Evolutionary conservation across 2,329 filamentous ascomycete species (phyloP), one percentile per base, ranked within the genome.

Genomic region (Verruconis gallopava): DNA sequence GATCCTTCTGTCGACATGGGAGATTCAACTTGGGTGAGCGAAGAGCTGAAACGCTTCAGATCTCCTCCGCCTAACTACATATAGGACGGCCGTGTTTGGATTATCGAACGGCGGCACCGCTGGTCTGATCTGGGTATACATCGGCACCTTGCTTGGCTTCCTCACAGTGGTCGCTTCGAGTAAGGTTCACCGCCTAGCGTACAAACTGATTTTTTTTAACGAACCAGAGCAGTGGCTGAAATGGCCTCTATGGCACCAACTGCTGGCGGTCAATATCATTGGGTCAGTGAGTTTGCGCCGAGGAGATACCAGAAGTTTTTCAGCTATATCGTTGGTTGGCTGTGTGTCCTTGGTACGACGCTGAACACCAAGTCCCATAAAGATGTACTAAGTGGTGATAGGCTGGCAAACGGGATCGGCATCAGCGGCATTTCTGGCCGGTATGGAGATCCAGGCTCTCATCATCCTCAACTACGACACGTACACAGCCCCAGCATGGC

Each of bases 401-500:
- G 46, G 42, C 25, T 48, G 46, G 46, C 46, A 47, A 21, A 42
- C 42, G 17, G 46, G 46, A 14, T 20, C 37, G 5, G 38, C 45
- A 17, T 25, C 38, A 3, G 35, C 14, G 14, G 41, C 38, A n/a
- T 43, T 53, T 50, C n/a, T 54, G 20, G 43, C 45, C 32, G 40
- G 47, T 12, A 47, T 38, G 9, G 33, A 47, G 13, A 51, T 63
- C 19, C 61, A 64, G 44, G 60, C 58, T 4, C 52, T 63, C 4
- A 44, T 60, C 5, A 44, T 55, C 1, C 51, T 71, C 9, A 66
- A 58, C 21, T 47, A 63, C 15, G 51, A 53, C 0, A 47, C 48
- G 2, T 45, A 44, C 14, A 68, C 69, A 44, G 36, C 53, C 1
- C 46, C 66, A 38, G 52, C 57, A 19, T 73, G 67, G 66, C 70